Evolutionary conservation across 495 filamentous ascomycete species (phyloP).

Genomic region (Neurospora sp.): DNA sequence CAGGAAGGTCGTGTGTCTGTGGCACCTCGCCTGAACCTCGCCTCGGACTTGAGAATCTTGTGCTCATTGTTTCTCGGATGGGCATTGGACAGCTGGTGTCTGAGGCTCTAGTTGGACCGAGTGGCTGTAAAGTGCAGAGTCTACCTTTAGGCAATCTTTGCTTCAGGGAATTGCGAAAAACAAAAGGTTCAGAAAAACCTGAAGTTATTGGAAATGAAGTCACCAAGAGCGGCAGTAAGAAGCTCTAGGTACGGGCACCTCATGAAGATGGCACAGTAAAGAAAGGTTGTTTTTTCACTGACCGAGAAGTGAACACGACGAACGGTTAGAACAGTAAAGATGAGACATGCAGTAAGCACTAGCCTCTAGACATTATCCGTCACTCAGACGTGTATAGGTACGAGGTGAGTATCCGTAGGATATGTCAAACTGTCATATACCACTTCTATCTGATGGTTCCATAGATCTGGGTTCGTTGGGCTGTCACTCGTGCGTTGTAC

Average conservation of each 20-base stretch:
- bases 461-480: too few relatives aligned
- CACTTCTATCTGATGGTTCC: too few relatives aligned
- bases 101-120: not conserved
- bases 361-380: too few relatives aligned
- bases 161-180: not conserved
- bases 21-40: not conserved
- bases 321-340: not conserved
- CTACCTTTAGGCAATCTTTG: not conserved
- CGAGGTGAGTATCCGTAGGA: too few relatives aligned
- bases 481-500: too few relatives aligned
- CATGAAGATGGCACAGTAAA: not conserved
- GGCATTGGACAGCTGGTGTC: not conserved
- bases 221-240: not conserved
- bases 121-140: not conserved
- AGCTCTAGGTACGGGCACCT: too few relatives aligned
- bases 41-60: not conserved
- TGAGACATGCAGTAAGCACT: not conserved
- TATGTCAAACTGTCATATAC: too few relatives aligned
- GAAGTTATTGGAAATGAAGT: not conserved
- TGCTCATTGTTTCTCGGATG: not conserved
- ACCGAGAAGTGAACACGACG: not conserved
- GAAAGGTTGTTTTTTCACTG: not conserved
- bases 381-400: too few relatives aligned
- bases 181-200: not conserved
- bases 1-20: not conserved